Conservation (phyloP, 208 protist species). For the Phytomonas sp. region DNA sequence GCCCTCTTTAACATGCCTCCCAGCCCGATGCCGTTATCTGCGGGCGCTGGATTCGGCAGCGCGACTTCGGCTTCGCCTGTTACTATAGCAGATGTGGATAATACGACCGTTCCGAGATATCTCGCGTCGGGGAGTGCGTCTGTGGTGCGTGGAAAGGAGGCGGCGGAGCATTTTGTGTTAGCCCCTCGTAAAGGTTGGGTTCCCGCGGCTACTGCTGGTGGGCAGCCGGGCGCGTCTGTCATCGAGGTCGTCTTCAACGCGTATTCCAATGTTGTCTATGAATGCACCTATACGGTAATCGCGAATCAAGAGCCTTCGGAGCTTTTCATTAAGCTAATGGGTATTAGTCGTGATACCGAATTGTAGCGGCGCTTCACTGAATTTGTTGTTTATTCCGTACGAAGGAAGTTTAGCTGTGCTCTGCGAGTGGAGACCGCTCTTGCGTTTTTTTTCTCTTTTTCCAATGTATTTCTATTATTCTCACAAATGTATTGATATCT, state of each 20-base stretch:
- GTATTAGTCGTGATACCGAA: conserved; percentile 78
- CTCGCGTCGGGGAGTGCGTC: not conserved
- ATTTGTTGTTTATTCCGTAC: not conserved
- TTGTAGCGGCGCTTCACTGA: conserved; percentile 20
- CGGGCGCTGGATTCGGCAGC: not conserved
- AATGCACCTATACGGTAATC: conserved; percentile 45
- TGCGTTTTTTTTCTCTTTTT: not conserved
- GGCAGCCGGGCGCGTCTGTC: conserved; percentile 37
- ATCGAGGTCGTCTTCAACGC: conserved; percentile 46
- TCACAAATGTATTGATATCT: not conserved
- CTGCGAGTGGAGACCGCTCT: not conserved
- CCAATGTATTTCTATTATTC: conserved; percentile 3
- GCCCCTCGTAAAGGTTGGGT: conserved; percentile 33
- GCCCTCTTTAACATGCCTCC: not conserved
- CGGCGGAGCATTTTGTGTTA: conserved; percentile 39
- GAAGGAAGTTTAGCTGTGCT: not conserved
- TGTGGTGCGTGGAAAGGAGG: conserved; percentile 27
- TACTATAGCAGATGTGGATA: not conserved
- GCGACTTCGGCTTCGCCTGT: not conserved
- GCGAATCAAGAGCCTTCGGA: conserved; percentile 32
- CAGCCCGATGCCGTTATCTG: not conserved
- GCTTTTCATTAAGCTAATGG: conserved; percentile 39
- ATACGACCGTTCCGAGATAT: not conserved
- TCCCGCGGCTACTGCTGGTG: conserved; percentile 59
- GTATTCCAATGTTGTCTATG: conserved; percentile 66